Percentiles rank a stretch among this genome's conserved stretches.
phyloP scores from a whole-genome alignment of 116 monocot species.

The Iris pallida region DNA sequence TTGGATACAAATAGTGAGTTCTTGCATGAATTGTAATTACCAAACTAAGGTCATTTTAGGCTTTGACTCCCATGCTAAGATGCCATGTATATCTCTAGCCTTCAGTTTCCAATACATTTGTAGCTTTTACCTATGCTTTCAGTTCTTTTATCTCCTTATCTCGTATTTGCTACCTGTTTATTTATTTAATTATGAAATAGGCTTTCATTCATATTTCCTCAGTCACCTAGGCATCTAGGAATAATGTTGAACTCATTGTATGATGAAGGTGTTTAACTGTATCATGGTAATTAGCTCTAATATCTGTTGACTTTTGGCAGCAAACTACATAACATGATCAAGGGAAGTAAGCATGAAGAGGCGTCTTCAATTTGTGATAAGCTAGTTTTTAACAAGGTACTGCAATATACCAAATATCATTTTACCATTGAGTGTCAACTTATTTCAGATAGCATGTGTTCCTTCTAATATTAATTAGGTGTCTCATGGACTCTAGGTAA shows the following conservation, averaged over 20 bases:
- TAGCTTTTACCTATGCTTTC: no score
- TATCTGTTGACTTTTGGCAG: conserved; percentile 22
- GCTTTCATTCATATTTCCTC: no score
- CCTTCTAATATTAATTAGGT: not conserved
- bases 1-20: conserved; percentile 80
- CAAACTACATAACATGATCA: conserved; percentile 62
- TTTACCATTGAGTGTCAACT: not conserved
- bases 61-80: no score
- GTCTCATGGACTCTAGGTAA: conserved; percentile 46
- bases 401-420: not conserved
- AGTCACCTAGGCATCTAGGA: no score
- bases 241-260: no score
- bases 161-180: no score
- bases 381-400: conserved; percentile 70
- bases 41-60: no score
- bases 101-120: no score
- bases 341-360: conserved; percentile 65
- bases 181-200: no score
- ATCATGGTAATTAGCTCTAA: not conserved
- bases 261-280: no score
- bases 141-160: no score
- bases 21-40: not conserved
- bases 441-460: not conserved
- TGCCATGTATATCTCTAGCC: no score
- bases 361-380: conserved; percentile 67